Percentiles rank a stretch among this genome's conserved stretches.
phyloP scores from a whole-genome alignment of 352 stramenopile species.

The Phytophthora cactorum region DNA sequence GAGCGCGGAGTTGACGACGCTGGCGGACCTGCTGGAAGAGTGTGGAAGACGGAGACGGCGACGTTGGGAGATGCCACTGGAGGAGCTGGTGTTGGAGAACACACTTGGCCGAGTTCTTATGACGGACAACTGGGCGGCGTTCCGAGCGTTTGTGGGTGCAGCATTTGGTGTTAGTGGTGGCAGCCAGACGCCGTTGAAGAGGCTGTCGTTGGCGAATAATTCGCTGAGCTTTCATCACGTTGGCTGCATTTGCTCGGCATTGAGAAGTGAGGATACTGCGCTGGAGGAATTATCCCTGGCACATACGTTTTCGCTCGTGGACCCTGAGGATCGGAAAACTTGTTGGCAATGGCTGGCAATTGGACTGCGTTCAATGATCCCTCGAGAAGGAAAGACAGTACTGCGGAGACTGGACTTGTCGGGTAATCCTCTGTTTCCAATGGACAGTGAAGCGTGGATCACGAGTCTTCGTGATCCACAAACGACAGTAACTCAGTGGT shows the following conservation, averaged over 20 bases:
- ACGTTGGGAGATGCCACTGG: slow-evolving; percentile 12
- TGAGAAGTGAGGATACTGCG: slow-evolving; percentile 18
- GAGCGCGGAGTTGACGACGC: slow-evolving; percentile 18
- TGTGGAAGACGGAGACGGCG: slow-evolving; percentile 3
- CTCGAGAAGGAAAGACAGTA: slow-evolving; percentile 3
- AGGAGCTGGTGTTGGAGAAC: slow-evolving; percentile 42
- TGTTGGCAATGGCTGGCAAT: slow-evolving; percentile 45
- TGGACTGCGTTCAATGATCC: slow-evolving; percentile 23
- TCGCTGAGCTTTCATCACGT: slow-evolving; percentile 37
- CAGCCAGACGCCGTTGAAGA: slow-evolving; percentile 19
- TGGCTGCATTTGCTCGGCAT: slow-evolving; percentile 40
- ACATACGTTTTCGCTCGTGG: slow-evolving; percentile 33
- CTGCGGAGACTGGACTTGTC: slow-evolving; percentile 38
- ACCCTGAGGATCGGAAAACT: slow-evolving; percentile 29
- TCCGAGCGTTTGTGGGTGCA: slow-evolving; percentile 34
- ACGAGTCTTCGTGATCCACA: slow-evolving; percentile 30
- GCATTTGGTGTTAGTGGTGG: slow-evolving; percentile 19
- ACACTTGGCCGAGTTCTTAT: slow-evolving; percentile 21
- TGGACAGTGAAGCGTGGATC: slow-evolving; percentile 37
- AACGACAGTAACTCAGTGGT: slow-evolving; percentile 23
- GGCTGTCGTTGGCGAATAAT: slow-evolving; percentile 42
- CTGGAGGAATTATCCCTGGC: slow-evolving; percentile 40
- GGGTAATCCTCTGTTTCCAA: slow-evolving; percentile 35
- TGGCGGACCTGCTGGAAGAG: slow-evolving; percentile 25
- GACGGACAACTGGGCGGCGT: slow-evolving; percentile 33